Evolutionary conservation across 2,329 filamentous ascomycete genomes (phyloP), one percentile per base, ranked within the genome.

Genomic region (Fusarium haematococcum): DNA sequence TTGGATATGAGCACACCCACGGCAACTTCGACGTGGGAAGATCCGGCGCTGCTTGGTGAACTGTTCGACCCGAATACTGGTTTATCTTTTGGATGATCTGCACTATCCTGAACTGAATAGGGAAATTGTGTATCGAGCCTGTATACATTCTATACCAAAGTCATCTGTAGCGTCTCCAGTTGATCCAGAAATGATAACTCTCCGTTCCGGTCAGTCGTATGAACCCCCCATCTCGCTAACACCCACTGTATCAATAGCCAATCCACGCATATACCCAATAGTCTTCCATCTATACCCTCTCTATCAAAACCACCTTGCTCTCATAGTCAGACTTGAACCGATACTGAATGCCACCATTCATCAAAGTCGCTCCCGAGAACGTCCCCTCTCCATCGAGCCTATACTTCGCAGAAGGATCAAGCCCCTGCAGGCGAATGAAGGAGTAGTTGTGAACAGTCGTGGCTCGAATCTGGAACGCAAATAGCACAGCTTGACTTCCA

Each of bases 271-370:
- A 32, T 20, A 32, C 27, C 10, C 10, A 13, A 52, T 16, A 41
- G 20, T 20, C 18, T 52, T 9, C 27, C 10, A 9, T 10, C 14
- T 72, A 78, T 23, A 72, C 33, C 73, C 73, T 90, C 72, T 90
- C 84, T 65, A 92, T 74, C 62, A 89, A 85, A 7, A 92, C 83
- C 33, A 92, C 81, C 73, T 84, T 85, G 73, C 90, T 92, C 71
- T 89, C 85, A 71, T 90, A 91, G 73, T 91, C 90, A 0, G 80
- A 83, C 1, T 81, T 75, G 72, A 90, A 88, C 6, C 80, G 73
- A 79, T 87, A 84, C 80, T 91, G 89, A 41, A 93, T 76, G 0
- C 91, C 91, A 2, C 85, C 84, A 71, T 91, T 92, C 89, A 92
- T 91, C 76, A 92, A 83, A 9, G 89, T 91, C 11, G 86, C 85